Evolutionary conservation across 2,329 filamentous ascomycete species (phyloP).

Genomic region (Colletotrichum godetiae): DNA sequence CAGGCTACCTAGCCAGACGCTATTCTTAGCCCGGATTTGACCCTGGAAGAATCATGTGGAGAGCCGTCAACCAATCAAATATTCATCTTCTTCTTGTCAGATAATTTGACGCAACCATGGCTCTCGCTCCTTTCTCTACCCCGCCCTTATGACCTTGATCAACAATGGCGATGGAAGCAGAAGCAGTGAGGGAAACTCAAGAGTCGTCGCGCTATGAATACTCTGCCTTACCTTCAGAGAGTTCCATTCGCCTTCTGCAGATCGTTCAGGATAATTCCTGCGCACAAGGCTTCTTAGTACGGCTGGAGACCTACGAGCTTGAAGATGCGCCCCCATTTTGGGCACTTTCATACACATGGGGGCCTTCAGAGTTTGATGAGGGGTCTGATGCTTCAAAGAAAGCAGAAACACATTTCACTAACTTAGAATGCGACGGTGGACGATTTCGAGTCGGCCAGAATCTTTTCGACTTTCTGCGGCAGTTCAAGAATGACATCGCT

Average conservation of each 20-base stretch:
- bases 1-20: neutral
- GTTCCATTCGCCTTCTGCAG: conserved; percentile 12
- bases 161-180: neutral
- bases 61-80: neutral
- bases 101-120: neutral
- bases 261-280: neutral
- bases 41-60: neutral
- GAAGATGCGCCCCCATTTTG: neutral
- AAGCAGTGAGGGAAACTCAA: neutral
- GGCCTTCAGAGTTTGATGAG: neutral
- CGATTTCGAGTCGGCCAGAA: neutral
- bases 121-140: neutral
- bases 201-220: neutral
- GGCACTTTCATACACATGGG: conserved; percentile 27
- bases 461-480: conserved; percentile 12
- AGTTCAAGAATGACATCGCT: conserved; percentile 1
- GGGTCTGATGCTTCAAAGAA: neutral
- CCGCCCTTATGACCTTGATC: neutral
- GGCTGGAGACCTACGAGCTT: neutral
- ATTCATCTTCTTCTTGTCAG: neutral
- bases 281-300: neutral
- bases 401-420: neutral
- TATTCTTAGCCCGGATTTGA: neutral
- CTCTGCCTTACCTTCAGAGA: neutral
- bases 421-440: conserved; percentile 2